Percentiles rank a stretch among this genome's conserved stretches.
These are phyloP conservation scores for Leishmania aethiopica DNA, from an alignment of 208 protist species.

Conservation along the genomic window DNA sequence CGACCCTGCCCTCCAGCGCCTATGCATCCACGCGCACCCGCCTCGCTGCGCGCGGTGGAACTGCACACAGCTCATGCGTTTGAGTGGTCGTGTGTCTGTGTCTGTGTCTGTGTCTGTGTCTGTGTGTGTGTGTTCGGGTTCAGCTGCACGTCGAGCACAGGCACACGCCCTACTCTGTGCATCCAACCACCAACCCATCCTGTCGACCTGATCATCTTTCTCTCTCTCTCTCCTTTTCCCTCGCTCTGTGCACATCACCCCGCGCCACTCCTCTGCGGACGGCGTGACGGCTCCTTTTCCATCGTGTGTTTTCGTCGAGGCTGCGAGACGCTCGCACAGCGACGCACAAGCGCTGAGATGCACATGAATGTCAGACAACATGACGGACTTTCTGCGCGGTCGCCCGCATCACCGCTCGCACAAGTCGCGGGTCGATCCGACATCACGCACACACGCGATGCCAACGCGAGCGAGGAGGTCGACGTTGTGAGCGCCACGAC, in stretches of 20 bases:
- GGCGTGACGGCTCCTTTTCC: too few relatives aligned
- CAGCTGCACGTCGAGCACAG: background rate
- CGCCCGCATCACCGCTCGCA: background rate
- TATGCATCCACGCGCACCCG: background rate
- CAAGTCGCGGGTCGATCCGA: background rate
- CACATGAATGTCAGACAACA: background rate
- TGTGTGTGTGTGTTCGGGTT: background rate
- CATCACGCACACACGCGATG: background rate
- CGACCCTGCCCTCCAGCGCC: background rate
- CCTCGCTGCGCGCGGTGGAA: too few relatives aligned
- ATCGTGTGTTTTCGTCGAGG: background rate
- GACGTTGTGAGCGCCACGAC: constrained; percentile 8
- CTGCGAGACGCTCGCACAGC: background rate
- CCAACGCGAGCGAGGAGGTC: background rate
- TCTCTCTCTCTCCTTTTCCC: background rate
- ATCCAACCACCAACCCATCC: background rate
- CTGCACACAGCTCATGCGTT: background rate
- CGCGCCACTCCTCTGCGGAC: background rate
- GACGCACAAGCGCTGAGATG: background rate
- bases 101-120: too few relatives aligned
- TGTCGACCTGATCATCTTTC: background rate
- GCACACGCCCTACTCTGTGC: background rate
- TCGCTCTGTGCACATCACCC: background rate
- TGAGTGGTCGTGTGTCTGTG: background rate
- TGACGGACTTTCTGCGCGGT: background rate